Base-by-base conservation (phyloP, 306 rosid genomes). In the Prunus fruticosa region DNA sequence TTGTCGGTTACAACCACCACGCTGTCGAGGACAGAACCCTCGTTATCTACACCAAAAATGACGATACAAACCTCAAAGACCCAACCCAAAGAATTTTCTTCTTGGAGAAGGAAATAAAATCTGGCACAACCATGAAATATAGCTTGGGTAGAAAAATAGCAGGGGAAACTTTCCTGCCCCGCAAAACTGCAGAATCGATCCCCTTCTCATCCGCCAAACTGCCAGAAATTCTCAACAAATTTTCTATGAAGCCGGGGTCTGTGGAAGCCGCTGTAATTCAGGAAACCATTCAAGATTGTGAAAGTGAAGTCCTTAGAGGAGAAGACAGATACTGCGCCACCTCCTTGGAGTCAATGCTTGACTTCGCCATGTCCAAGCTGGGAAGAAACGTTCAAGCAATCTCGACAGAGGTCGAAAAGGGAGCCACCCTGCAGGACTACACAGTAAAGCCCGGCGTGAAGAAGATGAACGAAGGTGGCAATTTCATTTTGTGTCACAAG, bases 311-410 rank as follows among this genome's bases (percentile, higher is more conserved):
- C 0, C 66, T 81, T 0, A 60, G 13, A 54, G 93, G 92, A 0
- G 96, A 90, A 64, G 92, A 92, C 10, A 88, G 86, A 67, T 87
- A 80, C 2, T 92, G 97, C n/a, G 92, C 93, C 27, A 92, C 92
- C 19, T 92, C 97, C 1, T 72, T 92, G 1, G 97, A 92, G 53
- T 90, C 97, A 0, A 90, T 92, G 97, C 67, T 88, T 9, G 97
- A 92, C 73, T 92, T 88, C 25, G 83, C 79, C 76, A 86, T 81
- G n/a, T 88, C 91, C 8, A 88, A 75, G 79, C 87, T 90, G 0
- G 97, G 97, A 0, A 87, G 77, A 50, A 53, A 81, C 0, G 85
- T 87, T 51, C 41, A 53, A 12, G 88, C 78, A 10, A 19, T 90
- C 6, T 88, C 97, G 1, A 92, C 97, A 0, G 87, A 85, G 79